Percentiles rank a stretch among this genome's conserved stretches.
phyloP scores from a whole-genome alignment of 495 filamentous ascomycete species.

The Penicillium psychrofluorescens region DNA sequence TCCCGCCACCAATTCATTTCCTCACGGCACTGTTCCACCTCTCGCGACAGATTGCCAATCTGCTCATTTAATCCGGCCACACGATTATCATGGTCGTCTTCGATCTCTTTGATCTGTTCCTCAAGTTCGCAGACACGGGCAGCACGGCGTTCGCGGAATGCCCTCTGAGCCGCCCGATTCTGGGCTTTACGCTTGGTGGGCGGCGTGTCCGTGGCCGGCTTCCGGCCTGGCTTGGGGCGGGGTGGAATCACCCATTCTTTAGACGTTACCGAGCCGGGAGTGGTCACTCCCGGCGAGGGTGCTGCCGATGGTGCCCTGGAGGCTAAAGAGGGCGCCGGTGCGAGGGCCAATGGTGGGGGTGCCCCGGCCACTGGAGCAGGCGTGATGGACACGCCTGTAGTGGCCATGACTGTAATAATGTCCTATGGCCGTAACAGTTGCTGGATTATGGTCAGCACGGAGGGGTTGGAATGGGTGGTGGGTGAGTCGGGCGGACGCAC shows the following conservation, averaged over 20 bases:
- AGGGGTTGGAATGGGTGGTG: constrained; percentile 4
- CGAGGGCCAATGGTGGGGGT: constrained; percentile 20
- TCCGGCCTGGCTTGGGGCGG: constrained; percentile 85
- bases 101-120: constrained; percentile 66
- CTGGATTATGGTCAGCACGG: constrained; percentile 12
- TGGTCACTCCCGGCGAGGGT: constrained; percentile 35
- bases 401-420: constrained; percentile 21
- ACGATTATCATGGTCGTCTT: constrained; percentile 43
- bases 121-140: constrained; percentile 81
- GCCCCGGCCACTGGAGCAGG: constrained; percentile 20
- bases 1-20: constrained; percentile 43
- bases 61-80: constrained; percentile 35
- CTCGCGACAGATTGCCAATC: constrained; percentile 43
- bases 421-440: background rate
- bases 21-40: constrained; percentile 41
- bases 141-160: constrained; percentile 81
- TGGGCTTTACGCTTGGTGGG: constrained; percentile 90
- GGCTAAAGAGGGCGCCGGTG: constrained; percentile 29
- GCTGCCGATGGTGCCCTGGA: constrained; percentile 26
- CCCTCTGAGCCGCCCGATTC: constrained; percentile 86
- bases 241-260: constrained; percentile 88
- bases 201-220: constrained; percentile 84
- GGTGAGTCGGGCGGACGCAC: constrained; percentile 20
- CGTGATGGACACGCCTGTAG: constrained; percentile 24
- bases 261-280: constrained; percentile 49